Evolutionary conservation across 768 basidiomycete genomes (phyloP).

Genomic region (Leccinum subgranulosum): DNA sequence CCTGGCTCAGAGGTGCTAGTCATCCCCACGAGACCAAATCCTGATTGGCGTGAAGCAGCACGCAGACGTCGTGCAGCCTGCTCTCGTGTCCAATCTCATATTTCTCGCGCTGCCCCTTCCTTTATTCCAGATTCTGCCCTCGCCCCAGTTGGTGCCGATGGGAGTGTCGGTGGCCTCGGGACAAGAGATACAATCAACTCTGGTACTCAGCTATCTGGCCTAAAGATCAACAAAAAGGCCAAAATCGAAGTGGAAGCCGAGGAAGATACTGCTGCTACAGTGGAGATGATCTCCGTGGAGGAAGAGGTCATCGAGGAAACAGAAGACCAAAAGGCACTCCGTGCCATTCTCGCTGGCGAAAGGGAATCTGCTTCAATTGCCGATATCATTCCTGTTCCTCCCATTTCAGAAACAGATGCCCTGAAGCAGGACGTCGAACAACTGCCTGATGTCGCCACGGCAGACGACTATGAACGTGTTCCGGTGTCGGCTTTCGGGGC

Average conservation of each 20-base stretch:
- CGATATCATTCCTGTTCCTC: constrained; percentile 59
- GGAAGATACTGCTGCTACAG: constrained; percentile 17
- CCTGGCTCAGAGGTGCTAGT: constrained; percentile 59
- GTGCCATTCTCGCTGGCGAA: constrained; percentile 65
- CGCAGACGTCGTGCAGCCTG: constrained; percentile 47
- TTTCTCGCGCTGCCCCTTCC: constrained; percentile 25
- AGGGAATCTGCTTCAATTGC: constrained; percentile 41
- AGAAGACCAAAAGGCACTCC: constrained; percentile 78
- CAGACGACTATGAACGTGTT: constrained; percentile 86
- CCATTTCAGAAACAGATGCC: constrained; percentile 77
- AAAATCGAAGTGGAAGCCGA: constrained; percentile 35
- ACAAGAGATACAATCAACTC: constrained; percentile 74
- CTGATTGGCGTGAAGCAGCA: constrained; percentile 85
- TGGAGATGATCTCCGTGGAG: not conserved
- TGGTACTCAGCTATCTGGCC: constrained; percentile 65
- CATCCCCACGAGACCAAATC: constrained; percentile 82
- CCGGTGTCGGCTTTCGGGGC: constrained; percentile 93
- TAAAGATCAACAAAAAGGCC: constrained; percentile 47
- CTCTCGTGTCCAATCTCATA: constrained; percentile 8
- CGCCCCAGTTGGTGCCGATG: constrained; percentile 58
- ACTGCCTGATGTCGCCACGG: constrained; percentile 70
- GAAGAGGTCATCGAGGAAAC: constrained; percentile 46
- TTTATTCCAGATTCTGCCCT: constrained; percentile 66
- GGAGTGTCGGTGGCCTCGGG: constrained; percentile 75
- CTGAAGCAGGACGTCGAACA: constrained; percentile 79